Evolutionary conservation across 768 basidiomycete genomes (phyloP).

Genomic region (Scleroderma bovista): DNA sequence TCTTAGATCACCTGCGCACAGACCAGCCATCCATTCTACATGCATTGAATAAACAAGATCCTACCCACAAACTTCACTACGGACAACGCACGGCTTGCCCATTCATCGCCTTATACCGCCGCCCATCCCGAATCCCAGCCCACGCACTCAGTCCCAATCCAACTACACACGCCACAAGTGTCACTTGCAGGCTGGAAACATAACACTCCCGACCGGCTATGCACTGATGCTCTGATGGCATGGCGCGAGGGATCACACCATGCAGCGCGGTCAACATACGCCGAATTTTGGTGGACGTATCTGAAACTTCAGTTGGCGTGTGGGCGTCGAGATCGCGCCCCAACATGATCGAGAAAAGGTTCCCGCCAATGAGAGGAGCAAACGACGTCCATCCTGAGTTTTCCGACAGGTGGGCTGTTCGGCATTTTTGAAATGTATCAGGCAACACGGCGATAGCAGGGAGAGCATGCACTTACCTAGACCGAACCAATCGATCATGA

Average conservation of each 20-base stretch:
- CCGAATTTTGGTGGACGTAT: neutral
- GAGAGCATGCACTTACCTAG: constrained; percentile 52
- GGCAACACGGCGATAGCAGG: neutral
- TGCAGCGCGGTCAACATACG: neutral
- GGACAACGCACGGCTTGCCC: neutral
- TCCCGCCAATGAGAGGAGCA: constrained; percentile 63
- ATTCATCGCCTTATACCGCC: neutral
- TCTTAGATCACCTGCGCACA: too few species aligned
- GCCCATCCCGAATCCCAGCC: constrained; percentile 32
- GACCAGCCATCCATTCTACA: too few species aligned
- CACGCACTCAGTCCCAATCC: constrained; percentile 33
- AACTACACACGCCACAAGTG: constrained; percentile 29
- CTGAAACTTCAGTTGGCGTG: constrained; percentile 19
- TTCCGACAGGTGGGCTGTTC: constrained; percentile 65
- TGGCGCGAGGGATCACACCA: constrained; percentile 3
- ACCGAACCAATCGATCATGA: constrained; percentile 87
- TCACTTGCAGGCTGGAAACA: constrained; percentile 48
- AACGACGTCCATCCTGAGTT: constrained; percentile 84
- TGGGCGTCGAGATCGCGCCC: constrained; percentile 80
- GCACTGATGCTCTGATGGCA: constrained; percentile 41
- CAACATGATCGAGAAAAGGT: too few species aligned
- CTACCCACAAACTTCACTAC: too few species aligned
- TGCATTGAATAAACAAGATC: too few species aligned
- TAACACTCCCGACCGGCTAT: constrained; percentile 57
- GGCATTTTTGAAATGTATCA: too few species aligned